Evolutionary conservation across 1,284 basidiomycete genomes (phyloP), one percentile per base, ranked within the genome.

Genomic region (Cutaneotrichosporon sp.): DNA sequence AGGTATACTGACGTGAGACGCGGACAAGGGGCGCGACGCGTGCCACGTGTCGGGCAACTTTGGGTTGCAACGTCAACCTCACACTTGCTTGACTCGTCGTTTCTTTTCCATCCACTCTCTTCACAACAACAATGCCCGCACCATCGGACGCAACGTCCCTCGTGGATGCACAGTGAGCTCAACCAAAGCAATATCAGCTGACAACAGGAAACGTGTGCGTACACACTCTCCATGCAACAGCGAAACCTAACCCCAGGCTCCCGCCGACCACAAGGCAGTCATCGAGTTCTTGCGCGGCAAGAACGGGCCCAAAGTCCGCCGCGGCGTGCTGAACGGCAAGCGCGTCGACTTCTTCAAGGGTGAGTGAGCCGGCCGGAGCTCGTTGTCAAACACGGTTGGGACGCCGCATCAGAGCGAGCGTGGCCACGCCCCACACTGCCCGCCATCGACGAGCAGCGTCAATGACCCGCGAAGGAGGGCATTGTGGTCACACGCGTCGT

Each of bases 321-420:
- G 90, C 5, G 96, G 96, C 46, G 89, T 94, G 8, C 82, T 98
- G 74, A 92, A 92, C 73, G 97, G 96, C 46, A 97, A 97, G 81
- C 89, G 96, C 56, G 85, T 95, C 63, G 96, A 98, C 80, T 98
- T 98, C 83, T 99, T 99, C 84, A 98, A 96, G 84, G 96, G 93
- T 91, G 69, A 71, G 85, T 82, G 5, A 34, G 47, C 8, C 5
- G 36, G 34, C 7, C 34, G 34, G 34, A 36, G 2, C 34, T 9
- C 8, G 34, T 8, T 13, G 34, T 36, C 8, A 13, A 36, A 13
- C 34, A 13, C 34, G 1, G 8, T 36, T 13, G 34, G 11, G 34
- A 8, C 34, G 34, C n/a, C n/a, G n/a, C n/a, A n/a, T n/a, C n/a
- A n/a, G n/a, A n/a, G n/a, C 26, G 26, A 26, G 26, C 26, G 3